Conservation (phyloP, 2,329 filamentous ascomycete genomes). For the Paecilomyces sp. region DNA sequence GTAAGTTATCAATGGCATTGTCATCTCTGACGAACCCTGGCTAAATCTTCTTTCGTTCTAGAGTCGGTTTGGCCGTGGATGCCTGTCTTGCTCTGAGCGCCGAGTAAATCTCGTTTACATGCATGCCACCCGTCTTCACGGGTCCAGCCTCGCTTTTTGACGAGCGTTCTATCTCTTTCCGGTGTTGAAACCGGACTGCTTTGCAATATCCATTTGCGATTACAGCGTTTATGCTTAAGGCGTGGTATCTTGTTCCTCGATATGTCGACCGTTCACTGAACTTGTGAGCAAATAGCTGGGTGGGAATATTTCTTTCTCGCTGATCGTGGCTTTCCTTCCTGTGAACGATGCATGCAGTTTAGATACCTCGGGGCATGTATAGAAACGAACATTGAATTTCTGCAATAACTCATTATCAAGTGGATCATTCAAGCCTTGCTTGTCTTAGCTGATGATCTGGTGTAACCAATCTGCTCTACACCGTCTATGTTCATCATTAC, state of each 20-base stretch:
- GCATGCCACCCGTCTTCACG: not conserved
- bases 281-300: not conserved
- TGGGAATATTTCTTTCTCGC: not conserved
- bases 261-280: not conserved
- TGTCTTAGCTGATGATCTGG: no score
- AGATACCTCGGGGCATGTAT: not conserved
- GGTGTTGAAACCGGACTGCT: not conserved
- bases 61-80: constrained; percentile 78
- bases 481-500: no score
- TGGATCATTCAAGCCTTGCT: no score
- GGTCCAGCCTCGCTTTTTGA: not conserved
- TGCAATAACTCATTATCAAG: no score
- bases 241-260: not conserved
- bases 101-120: constrained; percentile 17
- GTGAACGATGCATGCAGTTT: not conserved
- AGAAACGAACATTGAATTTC: not conserved
- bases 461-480: no score
- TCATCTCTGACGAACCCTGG: not conserved
- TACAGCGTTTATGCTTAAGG: not conserved
- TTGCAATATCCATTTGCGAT: not conserved
- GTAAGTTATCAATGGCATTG: constrained; percentile 46
- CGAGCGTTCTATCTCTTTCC: not conserved
- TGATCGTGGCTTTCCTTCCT: not conserved
- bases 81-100: constrained; percentile 67
- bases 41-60: constrained; percentile 27